phyloP scores from a whole-genome alignment of 2,329 filamentous ascomycete species.

The Diplodia mutila region DNA sequence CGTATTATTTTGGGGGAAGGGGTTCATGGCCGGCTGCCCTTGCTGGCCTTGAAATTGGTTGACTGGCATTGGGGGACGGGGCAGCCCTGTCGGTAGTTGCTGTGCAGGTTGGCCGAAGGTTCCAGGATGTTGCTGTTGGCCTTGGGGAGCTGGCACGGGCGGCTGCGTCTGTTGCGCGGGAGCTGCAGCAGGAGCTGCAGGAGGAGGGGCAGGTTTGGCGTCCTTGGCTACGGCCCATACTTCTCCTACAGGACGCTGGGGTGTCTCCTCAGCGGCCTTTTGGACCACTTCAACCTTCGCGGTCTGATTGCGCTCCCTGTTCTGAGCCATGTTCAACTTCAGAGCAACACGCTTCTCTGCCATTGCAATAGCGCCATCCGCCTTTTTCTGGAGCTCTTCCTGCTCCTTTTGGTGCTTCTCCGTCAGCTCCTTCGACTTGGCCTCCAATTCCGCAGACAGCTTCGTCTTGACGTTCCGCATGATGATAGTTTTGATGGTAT shows the following conservation, averaged over 20 bases:
- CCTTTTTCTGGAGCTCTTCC: slow-evolving; percentile 45
- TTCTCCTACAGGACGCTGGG: slow-evolving; percentile 78
- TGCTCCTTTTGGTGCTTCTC: slow-evolving; percentile 31
- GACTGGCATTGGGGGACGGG: slow-evolving; percentile 1
- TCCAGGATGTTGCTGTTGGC: slow-evolving; percentile 11
- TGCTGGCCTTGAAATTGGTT: slow-evolving; percentile 26
- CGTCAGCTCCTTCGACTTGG: slow-evolving; percentile 38
- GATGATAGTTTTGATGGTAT: slow-evolving; percentile 54
- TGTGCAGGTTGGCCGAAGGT: slow-evolving; percentile 15
- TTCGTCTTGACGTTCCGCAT: slow-evolving; percentile 61
- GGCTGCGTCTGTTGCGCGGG: slow-evolving; percentile 19
- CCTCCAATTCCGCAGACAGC: slow-evolving; percentile 46
- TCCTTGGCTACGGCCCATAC: slow-evolving; percentile 83
- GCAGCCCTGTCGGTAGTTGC: background rate
- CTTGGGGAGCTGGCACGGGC: background rate
- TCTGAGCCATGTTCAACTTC: slow-evolving; percentile 79
- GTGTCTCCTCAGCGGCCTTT: slow-evolving; percentile 82
- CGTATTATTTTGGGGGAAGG: slow-evolving; percentile 3
- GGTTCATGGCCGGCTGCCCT: slow-evolving; percentile 20
- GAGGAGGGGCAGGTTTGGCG: slow-evolving; percentile 53
- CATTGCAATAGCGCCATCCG: slow-evolving; percentile 63
- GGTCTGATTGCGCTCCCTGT: slow-evolving; percentile 63
- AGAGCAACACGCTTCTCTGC: slow-evolving; percentile 74
- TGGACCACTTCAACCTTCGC: slow-evolving; percentile 80
- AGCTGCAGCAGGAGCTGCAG: slow-evolving; percentile 14